These are phyloP conservation scores for Aspergillus ochraceus DNA, from an alignment of 2,329 filamentous ascomycete species.

Conservation along the genomic window DNA sequence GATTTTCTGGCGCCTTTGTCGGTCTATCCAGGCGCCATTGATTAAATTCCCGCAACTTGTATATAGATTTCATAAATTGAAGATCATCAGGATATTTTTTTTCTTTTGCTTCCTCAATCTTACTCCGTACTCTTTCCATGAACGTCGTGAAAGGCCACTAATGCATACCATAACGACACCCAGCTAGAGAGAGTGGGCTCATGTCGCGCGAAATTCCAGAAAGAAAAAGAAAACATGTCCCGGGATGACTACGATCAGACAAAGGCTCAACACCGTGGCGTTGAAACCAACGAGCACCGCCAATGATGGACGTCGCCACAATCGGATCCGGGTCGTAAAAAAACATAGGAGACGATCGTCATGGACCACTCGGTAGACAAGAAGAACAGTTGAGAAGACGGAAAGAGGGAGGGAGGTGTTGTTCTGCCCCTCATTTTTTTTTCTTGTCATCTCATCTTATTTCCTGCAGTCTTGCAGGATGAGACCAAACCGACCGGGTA, in stretches of 20 bases:
- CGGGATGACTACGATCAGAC: slow-evolving; percentile 14
- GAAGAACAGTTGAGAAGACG: slow-evolving; percentile 1
- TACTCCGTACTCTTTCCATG: neutral
- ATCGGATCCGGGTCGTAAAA: neutral
- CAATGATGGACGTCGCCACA: neutral
- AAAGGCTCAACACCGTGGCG: neutral
- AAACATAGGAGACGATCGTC: slow-evolving; percentile 13
- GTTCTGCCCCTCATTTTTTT: neutral
- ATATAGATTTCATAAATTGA: neutral
- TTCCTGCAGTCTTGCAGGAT: neutral
- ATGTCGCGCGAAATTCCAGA: slow-evolving; percentile 29
- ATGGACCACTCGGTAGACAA: slow-evolving; percentile 17
- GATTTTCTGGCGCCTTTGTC: neutral
- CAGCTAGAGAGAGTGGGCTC: slow-evolving; percentile 21
- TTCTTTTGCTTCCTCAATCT: neutral
- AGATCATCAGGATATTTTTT: neutral
- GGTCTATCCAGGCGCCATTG: slow-evolving; percentile 2
- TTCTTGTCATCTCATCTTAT: too few relatives aligned
- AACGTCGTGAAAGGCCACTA: slow-evolving; percentile 10
- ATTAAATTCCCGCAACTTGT: slow-evolving; percentile 28
- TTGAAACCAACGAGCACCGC: neutral
- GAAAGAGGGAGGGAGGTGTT: neutral
- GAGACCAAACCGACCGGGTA: neutral
- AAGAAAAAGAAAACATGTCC: slow-evolving; percentile 13
- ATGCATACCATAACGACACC: slow-evolving; percentile 22